These are phyloP conservation scores for Vitellaria paradoxa DNA, from an alignment of 179 eudicot species.

Conservation along the genomic window DNA sequence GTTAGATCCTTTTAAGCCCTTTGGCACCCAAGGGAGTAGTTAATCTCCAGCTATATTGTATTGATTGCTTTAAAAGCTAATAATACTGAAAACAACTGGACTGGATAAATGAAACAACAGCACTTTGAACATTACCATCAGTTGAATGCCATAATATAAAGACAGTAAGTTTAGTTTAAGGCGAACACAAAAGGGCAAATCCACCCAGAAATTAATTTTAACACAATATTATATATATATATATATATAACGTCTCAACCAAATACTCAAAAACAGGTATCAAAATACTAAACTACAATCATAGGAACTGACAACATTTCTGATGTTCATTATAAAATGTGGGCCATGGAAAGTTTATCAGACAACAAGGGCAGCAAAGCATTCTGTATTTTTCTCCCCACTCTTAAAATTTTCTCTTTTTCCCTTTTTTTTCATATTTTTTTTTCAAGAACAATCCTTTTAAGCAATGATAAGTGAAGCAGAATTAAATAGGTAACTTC, in stretches of 20 bases:
- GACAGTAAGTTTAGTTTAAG: background rate
- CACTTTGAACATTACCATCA: conserved; percentile 3
- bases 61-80: background rate
- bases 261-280: background rate
- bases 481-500: conserved; percentile 1
- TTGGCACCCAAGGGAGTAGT: background rate
- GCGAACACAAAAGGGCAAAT: background rate
- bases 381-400: background rate
- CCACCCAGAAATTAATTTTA: background rate
- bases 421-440: too few relatives aligned
- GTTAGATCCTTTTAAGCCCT: background rate
- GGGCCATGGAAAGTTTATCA: background rate
- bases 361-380: background rate
- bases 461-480: background rate
- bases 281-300: background rate
- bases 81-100: background rate
- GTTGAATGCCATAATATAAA: background rate
- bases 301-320: background rate
- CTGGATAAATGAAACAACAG: background rate
- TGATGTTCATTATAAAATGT: background rate
- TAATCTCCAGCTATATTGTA: background rate
- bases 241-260: background rate
- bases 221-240: background rate
- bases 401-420: too few relatives aligned
- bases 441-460: background rate